Evolutionary conservation across 352 stramenopile genomes (phyloP).

Genomic region (Phytophthora sp.): DNA sequence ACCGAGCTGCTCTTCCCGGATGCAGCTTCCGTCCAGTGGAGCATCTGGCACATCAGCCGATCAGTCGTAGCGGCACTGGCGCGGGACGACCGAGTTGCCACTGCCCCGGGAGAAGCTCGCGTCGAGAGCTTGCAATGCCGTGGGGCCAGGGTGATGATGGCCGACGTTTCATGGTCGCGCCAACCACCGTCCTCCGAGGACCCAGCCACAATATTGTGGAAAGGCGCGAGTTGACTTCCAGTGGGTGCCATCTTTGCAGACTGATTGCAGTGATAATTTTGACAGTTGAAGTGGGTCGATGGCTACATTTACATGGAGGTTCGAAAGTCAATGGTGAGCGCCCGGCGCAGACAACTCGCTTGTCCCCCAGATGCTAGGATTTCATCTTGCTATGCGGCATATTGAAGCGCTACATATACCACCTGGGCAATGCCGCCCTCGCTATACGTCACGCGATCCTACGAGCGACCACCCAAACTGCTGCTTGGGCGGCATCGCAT

Average conservation of each 20-base stretch:
- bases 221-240: not conserved
- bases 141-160: conserved; percentile 13
- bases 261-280: too few relatives aligned
- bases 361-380: not conserved
- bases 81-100: conserved; percentile 3
- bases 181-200: too few relatives aligned
- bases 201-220: too few relatives aligned
- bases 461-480: conserved; percentile 17
- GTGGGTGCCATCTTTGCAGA: not conserved
- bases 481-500: conserved; percentile 19
- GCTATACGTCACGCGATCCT: not conserved
- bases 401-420: too few relatives aligned
- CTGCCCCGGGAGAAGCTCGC: conserved; percentile 4
- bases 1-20: conserved; percentile 3
- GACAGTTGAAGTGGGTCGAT: not conserved
- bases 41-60: too few relatives aligned
- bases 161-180: too few relatives aligned
- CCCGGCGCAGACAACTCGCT: not conserved
- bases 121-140: not conserved
- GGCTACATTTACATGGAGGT: not conserved
- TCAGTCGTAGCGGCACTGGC: too few relatives aligned
- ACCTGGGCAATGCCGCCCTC: too few relatives aligned
- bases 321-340: not conserved
- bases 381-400: conserved; percentile 18
- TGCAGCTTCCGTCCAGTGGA: conserved; percentile 4